Evolutionary conservation across 768 basidiomycete genomes (phyloP), one percentile per base, ranked within the genome.

Genomic region (Boletus rufocinnamomeus): DNA sequence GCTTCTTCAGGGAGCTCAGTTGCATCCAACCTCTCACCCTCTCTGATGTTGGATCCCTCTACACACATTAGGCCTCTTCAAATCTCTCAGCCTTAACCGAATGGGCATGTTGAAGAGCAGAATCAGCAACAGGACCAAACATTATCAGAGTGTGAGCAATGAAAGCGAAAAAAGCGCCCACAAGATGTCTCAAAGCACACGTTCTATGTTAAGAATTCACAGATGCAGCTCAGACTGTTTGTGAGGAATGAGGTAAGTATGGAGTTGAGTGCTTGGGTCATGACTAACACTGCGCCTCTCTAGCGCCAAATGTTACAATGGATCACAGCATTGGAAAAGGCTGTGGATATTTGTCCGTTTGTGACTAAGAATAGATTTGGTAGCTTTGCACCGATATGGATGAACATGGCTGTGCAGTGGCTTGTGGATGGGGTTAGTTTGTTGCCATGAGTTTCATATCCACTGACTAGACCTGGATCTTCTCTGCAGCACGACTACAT

Each of bases 251-350:
- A 97, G 76, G 92, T 90, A 47, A 50, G 46, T 54, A 45, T 14
- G 2, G 43, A 2, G 7, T 21, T 19, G 32, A 30, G 30, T 30
- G 13, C 40, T 38, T 45, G 19, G 4, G 28, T 34, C 38, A 44
- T 10, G 27, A 53, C 50, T 67, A 48, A 70, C 38, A 2, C 43
- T 30, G 5, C 43, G 13, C 27, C 35, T 19, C 16, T n/a, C 4
- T 62, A 92, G 90, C 84, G 96, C 21, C 94, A 97, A 80, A 97
- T 98, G 93, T 77, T 93, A 56, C 96, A 99, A 71, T 98, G 94
- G 84, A 94, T 98, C 50, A 90, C 94, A 8, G 91, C 91, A 0
- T 76, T 99, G 57, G 91, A 98, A 69, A 85, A 86, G 58, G 87
- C 88, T 28, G 86, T 91, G 1, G 80, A 82, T 19, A 80, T 83